These are phyloP conservation scores for Candida germanica DNA, from an alignment of 805 yeast genomes.

Conservation along the genomic window DNA sequence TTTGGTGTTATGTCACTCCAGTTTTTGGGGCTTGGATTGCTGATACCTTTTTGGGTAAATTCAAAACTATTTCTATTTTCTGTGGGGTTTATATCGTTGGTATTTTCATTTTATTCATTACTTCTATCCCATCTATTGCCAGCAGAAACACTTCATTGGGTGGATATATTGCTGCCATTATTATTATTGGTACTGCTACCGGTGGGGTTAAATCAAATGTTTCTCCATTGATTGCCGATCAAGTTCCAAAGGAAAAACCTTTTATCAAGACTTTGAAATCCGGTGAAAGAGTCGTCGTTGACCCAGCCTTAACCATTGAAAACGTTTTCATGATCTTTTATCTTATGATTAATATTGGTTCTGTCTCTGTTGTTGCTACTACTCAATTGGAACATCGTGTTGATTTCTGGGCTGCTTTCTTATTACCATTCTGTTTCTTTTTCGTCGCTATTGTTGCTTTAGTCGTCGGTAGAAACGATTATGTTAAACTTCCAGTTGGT, in stretches of 20 bases:
- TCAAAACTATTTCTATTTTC: slow-evolving; percentile 61
- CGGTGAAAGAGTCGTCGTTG: slow-evolving; percentile 45
- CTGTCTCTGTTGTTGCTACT: slow-evolving; percentile 72
- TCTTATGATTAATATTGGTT: slow-evolving; percentile 72
- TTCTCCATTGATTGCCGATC: slow-evolving; percentile 72
- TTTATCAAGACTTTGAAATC: slow-evolving; percentile 33
- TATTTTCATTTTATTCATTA: slow-evolving; percentile 60
- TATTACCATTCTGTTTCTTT: slow-evolving; percentile 64
- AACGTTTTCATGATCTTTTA: slow-evolving; percentile 74
- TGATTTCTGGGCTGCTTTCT: slow-evolving; percentile 74
- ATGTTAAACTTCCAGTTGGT: slow-evolving; percentile 58
- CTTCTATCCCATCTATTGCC: slow-evolving; percentile 63
- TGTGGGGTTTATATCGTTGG: slow-evolving; percentile 60
- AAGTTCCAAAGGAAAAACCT: slow-evolving; percentile 41
- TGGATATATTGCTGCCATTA: slow-evolving; percentile 56
- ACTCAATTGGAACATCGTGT: slow-evolving; percentile 64
- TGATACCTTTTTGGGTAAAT: slow-evolving; percentile 73
- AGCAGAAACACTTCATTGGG: slow-evolving; percentile 52
- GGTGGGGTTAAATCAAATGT: slow-evolving; percentile 81
- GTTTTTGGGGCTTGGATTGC: slow-evolving; percentile 72
- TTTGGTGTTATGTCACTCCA: slow-evolving; percentile 82
- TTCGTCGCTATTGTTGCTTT: slow-evolving; percentile 50
- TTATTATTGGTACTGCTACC: slow-evolving; percentile 70
- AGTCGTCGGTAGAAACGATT: slow-evolving; percentile 51
- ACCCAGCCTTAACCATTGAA: slow-evolving; percentile 69